phyloP scores from a whole-genome alignment of 169 alveolate species.

The Amoebophrya sp. region DNA sequence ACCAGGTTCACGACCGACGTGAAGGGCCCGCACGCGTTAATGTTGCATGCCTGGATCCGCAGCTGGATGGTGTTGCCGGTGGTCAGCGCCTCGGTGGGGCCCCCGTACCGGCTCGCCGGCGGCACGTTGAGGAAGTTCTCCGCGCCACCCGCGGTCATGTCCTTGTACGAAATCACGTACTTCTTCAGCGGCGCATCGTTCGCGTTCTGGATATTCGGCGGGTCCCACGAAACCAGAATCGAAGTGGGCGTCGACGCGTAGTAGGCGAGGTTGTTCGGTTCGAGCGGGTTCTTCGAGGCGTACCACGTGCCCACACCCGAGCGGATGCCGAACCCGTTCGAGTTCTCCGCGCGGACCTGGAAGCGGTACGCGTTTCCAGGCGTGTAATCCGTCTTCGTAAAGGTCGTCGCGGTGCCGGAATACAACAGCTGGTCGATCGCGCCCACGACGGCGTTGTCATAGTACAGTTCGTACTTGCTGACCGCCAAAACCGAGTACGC shows the following conservation, averaged over 20 bases:
- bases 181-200: background rate
- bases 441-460: background rate
- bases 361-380: background rate
- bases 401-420: background rate
- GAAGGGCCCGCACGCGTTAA: conserved; percentile 10
- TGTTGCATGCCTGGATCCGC: conserved; percentile 16
- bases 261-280: background rate
- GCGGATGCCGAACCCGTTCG: background rate
- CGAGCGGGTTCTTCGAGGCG: background rate
- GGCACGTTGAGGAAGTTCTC: background rate
- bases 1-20: background rate
- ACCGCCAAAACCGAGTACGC: background rate
- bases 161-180: background rate
- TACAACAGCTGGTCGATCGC: background rate
- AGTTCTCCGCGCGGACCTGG: background rate
- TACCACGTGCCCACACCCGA: background rate
- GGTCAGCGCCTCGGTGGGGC: background rate
- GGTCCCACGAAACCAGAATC: background rate
- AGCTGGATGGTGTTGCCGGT: background rate
- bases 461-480: background rate
- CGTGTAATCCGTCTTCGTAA: background rate
- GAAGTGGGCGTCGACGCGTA: background rate
- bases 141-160: background rate
- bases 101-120: background rate
- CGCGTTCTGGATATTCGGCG: background rate